phyloP scores from a whole-genome alignment of 306 rosid species.

The Lotus japonicus region DNA sequence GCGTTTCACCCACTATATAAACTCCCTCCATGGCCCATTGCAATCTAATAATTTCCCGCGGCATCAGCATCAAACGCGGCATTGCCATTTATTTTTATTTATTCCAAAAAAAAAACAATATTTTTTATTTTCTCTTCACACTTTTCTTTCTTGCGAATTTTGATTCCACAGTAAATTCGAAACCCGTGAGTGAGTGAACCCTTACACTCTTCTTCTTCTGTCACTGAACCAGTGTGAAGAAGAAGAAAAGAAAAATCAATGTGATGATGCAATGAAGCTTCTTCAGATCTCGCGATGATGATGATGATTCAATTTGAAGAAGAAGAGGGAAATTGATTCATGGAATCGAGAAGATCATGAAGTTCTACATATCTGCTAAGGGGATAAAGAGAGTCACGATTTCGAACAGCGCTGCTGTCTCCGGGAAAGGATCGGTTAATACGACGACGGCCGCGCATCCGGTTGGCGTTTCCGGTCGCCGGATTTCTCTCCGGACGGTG shows the following conservation, averaged over 20 bases:
- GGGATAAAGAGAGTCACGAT: slow-evolving; percentile 67
- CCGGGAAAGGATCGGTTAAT: slow-evolving; percentile 36
- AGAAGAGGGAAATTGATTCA: too few relatives aligned
- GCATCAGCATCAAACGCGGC: slow-evolving; percentile 71
- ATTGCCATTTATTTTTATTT: too few relatives aligned
- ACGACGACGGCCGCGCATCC: slow-evolving; percentile 13
- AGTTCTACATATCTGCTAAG: slow-evolving; percentile 71
- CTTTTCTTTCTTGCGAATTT: not conserved
- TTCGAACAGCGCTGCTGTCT: slow-evolving; percentile 37
- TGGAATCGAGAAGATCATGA: slow-evolving; percentile 56
- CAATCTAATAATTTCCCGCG: slow-evolving; percentile 44
- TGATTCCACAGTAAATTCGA: slow-evolving; percentile 10
- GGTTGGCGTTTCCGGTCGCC: slow-evolving; percentile 33
- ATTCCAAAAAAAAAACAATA: too few relatives aligned
- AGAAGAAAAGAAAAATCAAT: too few relatives aligned
- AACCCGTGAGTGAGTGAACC: slow-evolving; percentile 31
- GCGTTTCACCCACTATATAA: not conserved
- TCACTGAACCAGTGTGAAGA: too few relatives aligned
- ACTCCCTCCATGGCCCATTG: not conserved
- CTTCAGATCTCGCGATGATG: not conserved
- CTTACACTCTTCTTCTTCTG: too few relatives aligned
- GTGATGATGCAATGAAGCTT: too few relatives aligned
- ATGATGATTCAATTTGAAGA: too few relatives aligned
- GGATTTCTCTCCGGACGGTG: slow-evolving; percentile 42
- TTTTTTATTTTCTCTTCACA: not conserved